These are phyloP conservation scores for Globisporangium takayamanum DNA, from an alignment of 352 stramenopile genomes.

Conservation along the genomic window DNA sequence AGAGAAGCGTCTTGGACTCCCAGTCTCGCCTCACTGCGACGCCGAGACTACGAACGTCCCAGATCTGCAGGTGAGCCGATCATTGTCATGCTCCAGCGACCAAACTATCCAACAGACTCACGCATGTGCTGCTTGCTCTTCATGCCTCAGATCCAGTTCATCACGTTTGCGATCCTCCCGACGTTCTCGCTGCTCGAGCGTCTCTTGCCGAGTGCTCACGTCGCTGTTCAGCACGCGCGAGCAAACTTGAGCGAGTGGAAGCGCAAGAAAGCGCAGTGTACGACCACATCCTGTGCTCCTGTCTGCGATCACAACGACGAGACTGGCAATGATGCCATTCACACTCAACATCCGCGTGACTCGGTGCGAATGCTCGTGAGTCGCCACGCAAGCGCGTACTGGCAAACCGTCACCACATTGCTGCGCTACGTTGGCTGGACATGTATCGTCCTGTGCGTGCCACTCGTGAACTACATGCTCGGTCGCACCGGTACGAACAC, in stretches of 20 bases:
- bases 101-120: neutral
- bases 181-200: constrained; percentile 18
- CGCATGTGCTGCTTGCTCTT: neutral
- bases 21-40: constrained; percentile 19
- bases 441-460: neutral
- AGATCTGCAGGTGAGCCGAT: constrained; percentile 13
- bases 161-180: constrained; percentile 20
- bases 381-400: neutral
- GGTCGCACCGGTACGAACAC: neutral
- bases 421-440: neutral
- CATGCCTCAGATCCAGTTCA: constrained; percentile 21
- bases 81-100: neutral
- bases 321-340: too few species aligned
- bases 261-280: neutral
- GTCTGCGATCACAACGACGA: too few species aligned
- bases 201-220: constrained; percentile 11
- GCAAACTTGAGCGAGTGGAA: constrained; percentile 17
- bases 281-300: neutral
- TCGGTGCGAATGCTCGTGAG: neutral
- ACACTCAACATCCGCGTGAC: neutral
- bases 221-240: constrained; percentile 7
- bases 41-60: constrained; percentile 12
- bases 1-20: constrained; percentile 15
- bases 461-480: neutral
- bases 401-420: neutral